Percentiles rank a stretch among this genome's conserved stretches.
These are phyloP conservation scores for Cordyceps militaris DNA, from an alignment of 2,329 filamentous ascomycete genomes.

Conservation along the genomic window DNA sequence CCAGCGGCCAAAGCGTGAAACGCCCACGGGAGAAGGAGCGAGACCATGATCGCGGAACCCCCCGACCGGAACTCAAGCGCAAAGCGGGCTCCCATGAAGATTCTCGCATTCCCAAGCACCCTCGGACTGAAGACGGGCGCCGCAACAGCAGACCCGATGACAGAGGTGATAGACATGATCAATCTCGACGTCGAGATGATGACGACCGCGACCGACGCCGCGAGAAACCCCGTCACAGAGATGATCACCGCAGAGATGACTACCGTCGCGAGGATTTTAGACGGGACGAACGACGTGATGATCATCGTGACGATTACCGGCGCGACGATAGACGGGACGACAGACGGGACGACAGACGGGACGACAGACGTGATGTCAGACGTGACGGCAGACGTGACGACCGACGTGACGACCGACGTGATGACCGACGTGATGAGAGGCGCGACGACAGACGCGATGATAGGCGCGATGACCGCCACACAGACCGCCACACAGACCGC, in stretches of 20 bases:
- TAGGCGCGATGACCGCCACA: conserved; percentile 14
- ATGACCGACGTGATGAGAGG: conserved; percentile 20
- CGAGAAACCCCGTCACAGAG: conserved; percentile 21
- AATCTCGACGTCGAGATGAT: conserved; percentile 24
- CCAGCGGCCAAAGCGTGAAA: conserved; percentile 46
- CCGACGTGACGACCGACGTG: conserved; percentile 21
- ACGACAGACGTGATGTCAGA: conserved; percentile 20
- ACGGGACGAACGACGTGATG: conserved; percentile 18
- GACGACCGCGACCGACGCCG: conserved; percentile 17
- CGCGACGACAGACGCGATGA: conserved; percentile 18
- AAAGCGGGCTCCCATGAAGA: conserved; percentile 50
- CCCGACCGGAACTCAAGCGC: conserved; percentile 51
- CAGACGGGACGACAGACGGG: conserved; percentile 20
- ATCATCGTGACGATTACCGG: conserved; percentile 14
- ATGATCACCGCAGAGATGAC: conserved; percentile 17
- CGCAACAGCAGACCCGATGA: conserved; percentile 31
- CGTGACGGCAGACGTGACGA: conserved; percentile 22
- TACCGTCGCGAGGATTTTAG: conserved; percentile 19
- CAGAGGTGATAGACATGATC: conserved; percentile 30
- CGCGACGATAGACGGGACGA: conserved; percentile 20
- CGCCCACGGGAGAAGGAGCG: conserved; percentile 43
- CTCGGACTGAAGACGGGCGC: conserved; percentile 34
- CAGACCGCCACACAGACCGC: conserved; percentile 15
- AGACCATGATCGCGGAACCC: conserved; percentile 44
- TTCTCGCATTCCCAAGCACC: conserved; percentile 35